Base-by-base conservation (phyloP, 2,329 filamentous ascomycete genomes). In the Aspergillus sp. region DNA sequence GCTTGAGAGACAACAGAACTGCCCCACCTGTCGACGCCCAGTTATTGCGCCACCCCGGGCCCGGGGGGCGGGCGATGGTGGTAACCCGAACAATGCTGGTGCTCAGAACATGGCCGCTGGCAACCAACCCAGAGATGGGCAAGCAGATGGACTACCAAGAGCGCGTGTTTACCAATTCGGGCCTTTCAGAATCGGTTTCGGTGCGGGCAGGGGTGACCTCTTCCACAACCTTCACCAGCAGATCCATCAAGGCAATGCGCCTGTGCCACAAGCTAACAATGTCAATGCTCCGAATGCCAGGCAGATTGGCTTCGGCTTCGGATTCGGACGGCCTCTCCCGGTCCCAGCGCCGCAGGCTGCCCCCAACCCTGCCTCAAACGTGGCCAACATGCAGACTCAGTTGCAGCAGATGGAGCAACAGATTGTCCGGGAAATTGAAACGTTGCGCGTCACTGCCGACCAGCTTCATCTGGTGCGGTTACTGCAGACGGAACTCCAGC, bases 1-100 rank as follows among this genome's bases (percentile, higher is more conserved):
- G 95, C 84, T 99, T 28, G 95, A 99, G 80, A 85, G 95, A 65
- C 95, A 99, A 76, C 95, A 99, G 78, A 93, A 96, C 36, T 99
- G 95, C 74, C 95, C 95, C 6, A 99, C 92, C 2, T 99, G 95
- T 74, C 87, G 95, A 68, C 86, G 91, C 54, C 89, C 94, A 15
- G 95, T 97, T 15, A 80, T 92, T 39, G 83, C 84, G 2, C 78
- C 63, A 63, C 72, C 45, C 61, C 72, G 50, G 70, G 68, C 65
- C 54, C 69, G 62, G 52, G 69, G 63, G 70, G 72, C 62, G 23
- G 70, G 58, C n/a, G 68, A 60, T 19, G 66, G 51, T 17, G 69
- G 25, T 28, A 67, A 72, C 63, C 66, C 67, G 63, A 70, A 70
- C 57, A 68, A 51, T 48, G 65, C 58, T 55, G 73, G 65, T 5